phyloP scores from a whole-genome alignment of 2,329 filamentous ascomycete species.

The Colletotrichum camelliae region DNA sequence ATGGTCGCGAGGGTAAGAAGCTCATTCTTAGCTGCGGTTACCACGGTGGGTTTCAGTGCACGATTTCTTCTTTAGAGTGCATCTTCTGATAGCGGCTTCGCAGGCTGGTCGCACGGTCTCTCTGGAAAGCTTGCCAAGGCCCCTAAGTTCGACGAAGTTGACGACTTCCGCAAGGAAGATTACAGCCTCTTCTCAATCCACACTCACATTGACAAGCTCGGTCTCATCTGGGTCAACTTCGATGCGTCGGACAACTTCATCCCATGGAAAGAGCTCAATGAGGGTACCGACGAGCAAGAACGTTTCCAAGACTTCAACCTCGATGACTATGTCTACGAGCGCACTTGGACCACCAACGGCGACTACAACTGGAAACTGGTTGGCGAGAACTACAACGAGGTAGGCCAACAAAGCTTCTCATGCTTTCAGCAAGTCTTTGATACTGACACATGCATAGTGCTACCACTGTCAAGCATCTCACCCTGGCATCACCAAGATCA shows the following conservation, averaged over 20 bases:
- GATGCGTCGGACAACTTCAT: slow-evolving; percentile 39
- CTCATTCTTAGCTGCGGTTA: background rate
- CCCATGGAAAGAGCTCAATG: slow-evolving; percentile 46
- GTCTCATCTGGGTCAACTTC: slow-evolving; percentile 56
- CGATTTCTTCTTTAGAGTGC: background rate
- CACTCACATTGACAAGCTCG: slow-evolving; percentile 46
- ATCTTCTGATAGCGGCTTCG: background rate
- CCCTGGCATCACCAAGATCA: background rate
- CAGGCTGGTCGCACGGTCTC: slow-evolving; percentile 49
- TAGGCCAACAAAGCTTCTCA: background rate
- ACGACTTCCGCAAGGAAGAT: slow-evolving; percentile 43
- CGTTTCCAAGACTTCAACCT: slow-evolving; percentile 27
- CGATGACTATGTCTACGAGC: slow-evolving; percentile 28
- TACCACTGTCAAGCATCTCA: background rate
- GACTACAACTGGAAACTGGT: slow-evolving; percentile 44
- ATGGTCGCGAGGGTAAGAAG: slow-evolving; percentile 3
- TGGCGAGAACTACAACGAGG: slow-evolving; percentile 53
- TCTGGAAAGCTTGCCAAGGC: slow-evolving; percentile 49
- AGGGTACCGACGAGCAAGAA: slow-evolving; percentile 24
- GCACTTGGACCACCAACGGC: slow-evolving; percentile 35
- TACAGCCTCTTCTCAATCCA: slow-evolving; percentile 49
- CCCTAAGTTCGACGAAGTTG: slow-evolving; percentile 44
- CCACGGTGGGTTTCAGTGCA: background rate
- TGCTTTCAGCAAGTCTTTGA: too few species aligned
- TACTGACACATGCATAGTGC: background rate